Percentiles rank a stretch among this genome's conserved stretches.
phyloP scores from a whole-genome alignment of 305 asterid species.

The Stenogyne calaminthoides region DNA sequence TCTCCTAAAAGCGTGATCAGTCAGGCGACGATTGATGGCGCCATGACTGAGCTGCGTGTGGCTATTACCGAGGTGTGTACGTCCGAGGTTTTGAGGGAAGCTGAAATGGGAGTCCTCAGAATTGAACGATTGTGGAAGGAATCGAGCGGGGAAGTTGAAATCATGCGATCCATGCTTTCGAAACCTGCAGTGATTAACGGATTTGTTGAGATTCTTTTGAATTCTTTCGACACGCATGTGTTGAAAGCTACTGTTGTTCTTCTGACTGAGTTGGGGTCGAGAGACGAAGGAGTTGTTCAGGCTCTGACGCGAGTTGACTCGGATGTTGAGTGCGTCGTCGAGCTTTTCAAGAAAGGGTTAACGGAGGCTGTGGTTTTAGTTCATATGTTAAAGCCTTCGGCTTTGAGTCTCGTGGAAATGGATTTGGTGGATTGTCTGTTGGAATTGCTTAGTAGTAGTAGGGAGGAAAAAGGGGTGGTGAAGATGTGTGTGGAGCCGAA shows the following conservation, averaged over 20 bases:
- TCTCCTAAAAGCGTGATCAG: conserved; percentile 60
- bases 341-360: conserved; percentile 74
- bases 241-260: conserved; percentile 55
- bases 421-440: conserved; percentile 54
- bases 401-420: conserved; percentile 47
- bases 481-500: conserved; percentile 52
- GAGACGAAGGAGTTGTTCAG: conserved; percentile 56
- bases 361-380: conserved; percentile 71
- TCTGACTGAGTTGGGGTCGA: conserved; percentile 62
- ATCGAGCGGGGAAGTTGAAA: conserved; percentile 32
- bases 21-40: conserved; percentile 50
- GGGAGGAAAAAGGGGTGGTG: conserved; percentile 31
- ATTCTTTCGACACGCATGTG: conserved; percentile 57
- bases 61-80: conserved; percentile 62
- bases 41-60: conserved; percentile 50
- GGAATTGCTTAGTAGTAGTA: conserved; percentile 32
- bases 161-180: conserved; percentile 48
- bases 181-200: conserved; percentile 73
- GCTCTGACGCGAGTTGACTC: conserved; percentile 77
- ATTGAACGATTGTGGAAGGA: conserved; percentile 58
- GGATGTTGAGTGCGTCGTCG: conserved; percentile 65
- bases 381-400: conserved; percentile 50
- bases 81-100: conserved; percentile 59
- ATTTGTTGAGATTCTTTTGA: conserved; percentile 70
- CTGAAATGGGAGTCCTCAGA: conserved; percentile 64